These are phyloP conservation scores for Omphalea diandra DNA, from an alignment of 441 rosid genomes.

Conservation along the genomic window DNA sequence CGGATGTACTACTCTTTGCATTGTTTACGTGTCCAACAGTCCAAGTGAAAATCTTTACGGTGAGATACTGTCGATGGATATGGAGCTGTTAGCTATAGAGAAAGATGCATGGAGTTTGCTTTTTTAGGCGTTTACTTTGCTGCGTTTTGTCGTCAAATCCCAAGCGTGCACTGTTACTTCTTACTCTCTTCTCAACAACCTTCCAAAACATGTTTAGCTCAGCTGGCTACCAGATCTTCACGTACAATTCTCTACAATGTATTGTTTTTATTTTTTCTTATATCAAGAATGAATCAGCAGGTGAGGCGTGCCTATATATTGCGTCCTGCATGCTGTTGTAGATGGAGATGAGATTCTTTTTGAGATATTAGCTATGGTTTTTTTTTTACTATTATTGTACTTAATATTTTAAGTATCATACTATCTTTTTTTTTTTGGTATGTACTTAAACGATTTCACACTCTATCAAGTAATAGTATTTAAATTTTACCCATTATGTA, in stretches of 20 bases:
- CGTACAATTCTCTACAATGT: constrained; percentile 9
- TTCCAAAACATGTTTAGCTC: constrained; percentile 23
- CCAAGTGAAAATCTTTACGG: neutral
- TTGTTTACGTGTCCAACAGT: constrained; percentile 8
- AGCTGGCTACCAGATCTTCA: constrained; percentile 21
- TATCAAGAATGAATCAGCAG: neutral
- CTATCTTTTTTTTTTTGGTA: too few species aligned
- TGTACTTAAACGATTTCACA: too few species aligned
- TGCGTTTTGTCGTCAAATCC: neutral
- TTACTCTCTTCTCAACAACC: constrained; percentile 9
- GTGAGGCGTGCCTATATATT: neutral
- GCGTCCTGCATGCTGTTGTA: too few species aligned
- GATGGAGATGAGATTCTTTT: too few species aligned
- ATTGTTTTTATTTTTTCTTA: neutral
- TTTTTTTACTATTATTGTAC: neutral
- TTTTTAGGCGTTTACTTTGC: constrained; percentile 2
- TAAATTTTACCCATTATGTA: too few species aligned
- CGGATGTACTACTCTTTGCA: neutral
- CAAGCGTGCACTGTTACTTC: constrained; percentile 2
- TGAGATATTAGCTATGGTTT: neutral
- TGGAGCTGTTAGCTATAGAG: neutral
- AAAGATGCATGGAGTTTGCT: neutral
- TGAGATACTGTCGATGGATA: constrained; percentile 7
- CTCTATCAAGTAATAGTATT: too few species aligned
- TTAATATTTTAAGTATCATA: neutral